A percentile compares a stretch with the other conserved stretches of the same genome.
phyloP scores from a whole-genome alignment of 805 yeast species.

The Candida wancherniae region DNA sequence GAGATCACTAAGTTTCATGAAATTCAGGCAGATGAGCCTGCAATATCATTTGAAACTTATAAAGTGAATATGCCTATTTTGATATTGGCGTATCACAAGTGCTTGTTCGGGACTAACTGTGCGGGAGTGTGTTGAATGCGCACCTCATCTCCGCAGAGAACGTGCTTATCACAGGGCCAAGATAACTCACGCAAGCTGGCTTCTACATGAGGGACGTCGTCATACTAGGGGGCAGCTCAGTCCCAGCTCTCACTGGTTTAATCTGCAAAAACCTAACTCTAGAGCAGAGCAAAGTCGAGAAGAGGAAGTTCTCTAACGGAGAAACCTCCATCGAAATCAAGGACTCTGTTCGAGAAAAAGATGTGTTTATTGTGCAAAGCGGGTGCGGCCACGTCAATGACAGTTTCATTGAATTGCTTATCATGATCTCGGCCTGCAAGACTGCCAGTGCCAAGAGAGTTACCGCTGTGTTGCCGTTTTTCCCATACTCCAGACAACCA shows the following conservation, averaged over 20 bases:
- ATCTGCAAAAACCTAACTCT: slow-evolving; percentile 78
- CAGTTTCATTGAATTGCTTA: slow-evolving; percentile 73
- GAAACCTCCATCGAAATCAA: slow-evolving; percentile 84
- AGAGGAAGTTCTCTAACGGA: slow-evolving; percentile 76
- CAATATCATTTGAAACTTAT: too few species aligned
- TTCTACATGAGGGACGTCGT: slow-evolving; percentile 81
- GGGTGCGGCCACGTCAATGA: slow-evolving; percentile 90
- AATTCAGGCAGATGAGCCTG: too few species aligned
- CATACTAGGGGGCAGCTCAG: slow-evolving; percentile 87
- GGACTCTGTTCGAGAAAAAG: slow-evolving; percentile 93
- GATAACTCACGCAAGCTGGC: too few species aligned
- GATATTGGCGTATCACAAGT: too few species aligned
- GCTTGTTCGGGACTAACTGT: too few species aligned
- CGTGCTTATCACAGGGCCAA: too few species aligned
- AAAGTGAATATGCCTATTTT: too few species aligned
- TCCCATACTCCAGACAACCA: slow-evolving; percentile 95
- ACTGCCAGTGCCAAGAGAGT: slow-evolving; percentile 85
- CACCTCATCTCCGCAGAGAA: too few species aligned
- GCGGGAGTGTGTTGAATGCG: too few species aligned
- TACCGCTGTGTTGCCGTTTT: slow-evolving; percentile 87
- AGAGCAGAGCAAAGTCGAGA: slow-evolving; percentile 59
- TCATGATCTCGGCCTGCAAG: slow-evolving; percentile 88
- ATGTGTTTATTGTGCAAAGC: slow-evolving; percentile 83
- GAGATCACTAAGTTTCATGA: too few species aligned
- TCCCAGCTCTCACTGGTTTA: slow-evolving; percentile 67